A percentile compares a stretch with the other conserved stretches of the same genome.
These are phyloP conservation scores for Pholiota adiposa DNA, from an alignment of 1,284 basidiomycete genomes.

Conservation along the genomic window DNA sequence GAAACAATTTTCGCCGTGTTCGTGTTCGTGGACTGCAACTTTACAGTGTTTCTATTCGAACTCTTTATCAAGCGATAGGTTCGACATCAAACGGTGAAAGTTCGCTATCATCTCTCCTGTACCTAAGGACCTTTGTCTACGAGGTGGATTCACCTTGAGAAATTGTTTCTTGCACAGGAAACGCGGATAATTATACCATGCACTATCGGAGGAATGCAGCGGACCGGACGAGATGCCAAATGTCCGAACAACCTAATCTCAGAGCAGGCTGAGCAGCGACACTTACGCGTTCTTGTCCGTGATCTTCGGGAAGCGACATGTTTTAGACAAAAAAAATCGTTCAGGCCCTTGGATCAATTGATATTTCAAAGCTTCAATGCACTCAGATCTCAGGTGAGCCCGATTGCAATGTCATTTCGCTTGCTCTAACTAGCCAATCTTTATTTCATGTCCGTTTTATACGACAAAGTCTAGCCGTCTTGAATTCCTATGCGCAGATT, in stretches of 20 bases:
- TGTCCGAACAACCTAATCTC: constrained; percentile 1
- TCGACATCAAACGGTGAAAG: constrained; percentile 9
- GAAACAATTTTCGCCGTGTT: not conserved
- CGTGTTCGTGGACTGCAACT: not conserved
- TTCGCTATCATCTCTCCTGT: constrained; percentile 6
- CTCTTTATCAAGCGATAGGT: constrained; percentile 5
- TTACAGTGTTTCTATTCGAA: not conserved
- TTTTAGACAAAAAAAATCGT: not conserved
- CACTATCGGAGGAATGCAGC: constrained; percentile 10
- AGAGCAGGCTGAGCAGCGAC: constrained; percentile 1
- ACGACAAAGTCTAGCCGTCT: not conserved
- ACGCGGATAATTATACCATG: constrained; percentile 6
- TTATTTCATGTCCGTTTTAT: not conserved
- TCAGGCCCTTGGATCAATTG: not conserved
- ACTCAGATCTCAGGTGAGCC: not conserved
- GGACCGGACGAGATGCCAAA: not conserved
- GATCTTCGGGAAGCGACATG: constrained; percentile 9
- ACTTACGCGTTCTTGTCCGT: constrained; percentile 2
- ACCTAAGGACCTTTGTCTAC: constrained; percentile 2
- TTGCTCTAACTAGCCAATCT: not conserved
- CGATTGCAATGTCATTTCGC: not conserved
- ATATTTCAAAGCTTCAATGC: not conserved
- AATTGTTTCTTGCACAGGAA: constrained; percentile 9
- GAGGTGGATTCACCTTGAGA: constrained; percentile 7
- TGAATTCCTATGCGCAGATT: not conserved